These are phyloP conservation scores for Populus pruinosa DNA, from an alignment of 345 rosid genomes.

Conservation along the genomic window DNA sequence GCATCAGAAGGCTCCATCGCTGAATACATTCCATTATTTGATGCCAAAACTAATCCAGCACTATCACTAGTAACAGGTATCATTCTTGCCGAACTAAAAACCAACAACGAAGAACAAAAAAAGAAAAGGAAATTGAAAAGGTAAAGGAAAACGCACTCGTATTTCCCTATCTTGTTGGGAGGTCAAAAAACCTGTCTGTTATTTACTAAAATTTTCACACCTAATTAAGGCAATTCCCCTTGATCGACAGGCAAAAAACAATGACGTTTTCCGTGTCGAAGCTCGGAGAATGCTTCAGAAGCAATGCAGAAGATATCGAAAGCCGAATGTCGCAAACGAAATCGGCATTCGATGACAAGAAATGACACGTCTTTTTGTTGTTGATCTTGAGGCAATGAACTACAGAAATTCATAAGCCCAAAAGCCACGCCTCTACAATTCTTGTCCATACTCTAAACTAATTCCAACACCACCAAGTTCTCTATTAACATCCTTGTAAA, in stretches of 20 bases:
- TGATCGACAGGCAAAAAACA: conserved; percentile 12
- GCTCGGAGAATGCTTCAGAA: conserved; percentile 44
- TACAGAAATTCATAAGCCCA: conserved; percentile 37
- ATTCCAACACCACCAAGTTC: conserved; percentile 12
- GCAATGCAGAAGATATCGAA: conserved; percentile 50
- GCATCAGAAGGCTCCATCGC: conserved; percentile 25
- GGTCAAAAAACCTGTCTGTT: too few relatives aligned
- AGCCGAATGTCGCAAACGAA: conserved; percentile 31
- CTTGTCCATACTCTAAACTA: conserved; percentile 29
- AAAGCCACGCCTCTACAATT: not conserved
- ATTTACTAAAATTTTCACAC: not conserved
- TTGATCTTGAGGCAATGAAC: conserved; percentile 38
- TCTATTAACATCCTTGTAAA: conserved; percentile 15
- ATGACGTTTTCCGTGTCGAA: not conserved
- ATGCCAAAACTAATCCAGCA: not conserved
- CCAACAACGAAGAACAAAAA: conserved; percentile 6
- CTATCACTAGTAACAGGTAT: not conserved
- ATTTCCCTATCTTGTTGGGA: not conserved
- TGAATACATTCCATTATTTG: conserved; percentile 17
- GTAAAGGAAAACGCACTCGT: not conserved
- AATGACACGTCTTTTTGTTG: conserved; percentile 7
- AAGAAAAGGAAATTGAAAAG: not conserved
- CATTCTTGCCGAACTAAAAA: conserved; percentile 9
- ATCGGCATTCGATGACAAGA: conserved; percentile 41
- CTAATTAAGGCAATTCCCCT: conserved; percentile 5